Conservation (phyloP, 2,329 filamentous ascomycete genomes). For the Setomelanomma holmii region DNA sequence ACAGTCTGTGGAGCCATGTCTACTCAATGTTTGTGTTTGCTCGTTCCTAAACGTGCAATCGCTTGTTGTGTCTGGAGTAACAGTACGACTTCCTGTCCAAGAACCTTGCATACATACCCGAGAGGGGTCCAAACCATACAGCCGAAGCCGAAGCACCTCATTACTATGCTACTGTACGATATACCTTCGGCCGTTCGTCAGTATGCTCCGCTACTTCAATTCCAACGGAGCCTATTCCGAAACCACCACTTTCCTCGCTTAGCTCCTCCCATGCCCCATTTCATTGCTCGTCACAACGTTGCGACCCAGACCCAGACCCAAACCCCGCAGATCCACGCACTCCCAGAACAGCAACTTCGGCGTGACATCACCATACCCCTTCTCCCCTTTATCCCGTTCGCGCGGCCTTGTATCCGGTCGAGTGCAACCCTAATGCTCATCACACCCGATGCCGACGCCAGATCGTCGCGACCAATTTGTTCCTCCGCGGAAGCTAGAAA, state of each 20-base stretch:
- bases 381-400: too few relatives aligned
- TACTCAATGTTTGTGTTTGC: background rate
- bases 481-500: background rate
- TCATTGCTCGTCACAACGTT: too few relatives aligned
- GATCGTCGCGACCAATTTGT: background rate
- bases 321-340: background rate
- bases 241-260: too few relatives aligned
- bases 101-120: too few relatives aligned
- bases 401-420: too few relatives aligned
- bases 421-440: too few relatives aligned
- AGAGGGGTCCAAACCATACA: background rate
- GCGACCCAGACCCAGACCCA: background rate
- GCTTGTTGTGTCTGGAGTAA: too few relatives aligned
- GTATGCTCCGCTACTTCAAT: too few relatives aligned
- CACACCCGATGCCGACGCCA: background rate
- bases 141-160: background rate
- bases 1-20: conserved; percentile 4
- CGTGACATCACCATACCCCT: background rate
- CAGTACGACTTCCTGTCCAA: too few relatives aligned
- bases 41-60: too few relatives aligned
- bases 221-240: background rate
- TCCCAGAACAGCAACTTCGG: background rate
- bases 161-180: background rate
- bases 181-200: too few relatives aligned
- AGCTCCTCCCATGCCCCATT: too few relatives aligned